Base-by-base conservation (phyloP, 345 rosid genomes). In the Jatropha curcas region DNA sequence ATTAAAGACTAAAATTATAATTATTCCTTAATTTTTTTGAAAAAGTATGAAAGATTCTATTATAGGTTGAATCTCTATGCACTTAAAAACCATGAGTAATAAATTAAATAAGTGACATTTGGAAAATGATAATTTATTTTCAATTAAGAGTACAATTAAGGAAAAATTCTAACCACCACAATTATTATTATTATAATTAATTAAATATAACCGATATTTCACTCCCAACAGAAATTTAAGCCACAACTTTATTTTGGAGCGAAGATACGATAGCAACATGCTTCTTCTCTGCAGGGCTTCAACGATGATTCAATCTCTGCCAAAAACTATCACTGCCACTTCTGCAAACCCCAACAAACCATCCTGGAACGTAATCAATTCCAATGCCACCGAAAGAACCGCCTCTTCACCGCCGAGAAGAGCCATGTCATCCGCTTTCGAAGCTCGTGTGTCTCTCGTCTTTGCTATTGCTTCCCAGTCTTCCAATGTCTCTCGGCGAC, bases 381-480 rank as follows among this genome's bases (percentile, higher is more conserved):
- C 84, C 68, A 78, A 71, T 84, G 69, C 85, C 64, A 8, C 77
- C 46, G 65, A 72, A 48, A 72, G 81, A 56, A 45, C 78, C 58
- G 56, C 79, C 6, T 74, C 84, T 71, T 65, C 77, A 37, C 80
- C 74, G 60, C 85, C 28, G 70, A 86, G 81, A 67, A 86, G 80
- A 71, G 63, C 82, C 56, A 74, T 84, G 62, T 90, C 93, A 51
- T 90, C 92, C 1, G 90, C 88, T 48, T 71, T 73, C 43, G 97
- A 90, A 80, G 81, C 92, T 76, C 89, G 98, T 63, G 64, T 87
- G 51, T 88, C 98, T 66, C 98, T 94, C 55, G 85, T 90, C 55
- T 80, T 90, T 31, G 96, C 97, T 51, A 93, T 94, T 73, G 91
- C 88, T 65, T 85, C 94, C 64, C 98, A 94, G 60, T 83, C 91